Conservation (phyloP, 2,329 filamentous ascomycete genomes). For the Pseudogymnoascus sp. region DNA sequence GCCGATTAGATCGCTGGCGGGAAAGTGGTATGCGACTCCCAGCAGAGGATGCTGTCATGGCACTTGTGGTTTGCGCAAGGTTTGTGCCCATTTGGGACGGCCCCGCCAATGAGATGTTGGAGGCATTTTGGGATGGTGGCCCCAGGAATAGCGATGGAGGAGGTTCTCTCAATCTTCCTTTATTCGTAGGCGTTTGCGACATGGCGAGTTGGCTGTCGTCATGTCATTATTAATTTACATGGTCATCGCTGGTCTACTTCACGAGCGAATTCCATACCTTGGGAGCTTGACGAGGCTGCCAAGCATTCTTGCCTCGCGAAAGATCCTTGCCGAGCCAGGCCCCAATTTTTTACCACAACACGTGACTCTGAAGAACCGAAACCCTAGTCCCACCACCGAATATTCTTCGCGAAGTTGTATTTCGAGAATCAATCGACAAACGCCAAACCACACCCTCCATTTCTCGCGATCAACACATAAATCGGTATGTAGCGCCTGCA, state of each 20-base stretch:
- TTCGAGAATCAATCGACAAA: slow-evolving; percentile 14
- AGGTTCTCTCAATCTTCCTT: slow-evolving; percentile 50
- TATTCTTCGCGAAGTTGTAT: slow-evolving; percentile 11
- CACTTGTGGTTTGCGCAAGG: slow-evolving; percentile 16
- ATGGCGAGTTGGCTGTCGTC: slow-evolving; percentile 17
- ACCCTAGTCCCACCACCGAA: slow-evolving; percentile 9
- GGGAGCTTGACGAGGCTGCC: slow-evolving; percentile 9
- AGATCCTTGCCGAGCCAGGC: slow-evolving; percentile 9
- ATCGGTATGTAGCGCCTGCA: slow-evolving; percentile 40
- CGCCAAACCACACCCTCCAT: slow-evolving; percentile 27
- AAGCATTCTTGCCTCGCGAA: slow-evolving; percentile 10
- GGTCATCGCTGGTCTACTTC: neutral
- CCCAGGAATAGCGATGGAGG: slow-evolving; percentile 76
- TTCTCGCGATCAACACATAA: slow-evolving; percentile 38
- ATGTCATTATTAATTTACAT: slow-evolving; percentile 8
- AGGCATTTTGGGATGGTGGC: slow-evolving; percentile 69
- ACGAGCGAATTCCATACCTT: slow-evolving; percentile 1
- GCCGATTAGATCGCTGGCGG: slow-evolving; percentile 24
- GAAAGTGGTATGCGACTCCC: slow-evolving; percentile 19
- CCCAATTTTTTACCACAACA: neutral
- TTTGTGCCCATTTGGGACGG: slow-evolving; percentile 22
- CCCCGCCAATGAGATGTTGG: slow-evolving; percentile 56
- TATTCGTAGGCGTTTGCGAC: slow-evolving; percentile 4
- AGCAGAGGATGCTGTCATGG: slow-evolving; percentile 7
- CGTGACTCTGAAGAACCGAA: slow-evolving; percentile 9